A percentile compares a stretch with the other conserved stretches of the same genome.
phyloP scores from a whole-genome alignment of 805 yeast species.

The Yarrowia porcina region DNA sequence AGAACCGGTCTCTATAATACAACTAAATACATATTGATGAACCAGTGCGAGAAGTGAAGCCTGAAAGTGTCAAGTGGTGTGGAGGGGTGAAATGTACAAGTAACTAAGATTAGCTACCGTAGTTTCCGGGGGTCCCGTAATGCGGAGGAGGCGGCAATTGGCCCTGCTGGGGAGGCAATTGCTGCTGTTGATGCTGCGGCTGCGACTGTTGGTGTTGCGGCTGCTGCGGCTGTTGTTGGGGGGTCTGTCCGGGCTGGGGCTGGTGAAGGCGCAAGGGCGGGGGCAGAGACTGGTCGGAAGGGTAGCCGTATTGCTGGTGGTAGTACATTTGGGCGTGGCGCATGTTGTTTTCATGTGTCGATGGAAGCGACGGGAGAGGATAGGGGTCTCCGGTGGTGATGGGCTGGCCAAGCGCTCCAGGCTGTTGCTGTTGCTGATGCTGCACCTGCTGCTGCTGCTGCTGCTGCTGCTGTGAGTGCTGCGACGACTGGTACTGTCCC shows the following conservation, averaged over 20 bases:
- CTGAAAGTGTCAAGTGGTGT: neutral
- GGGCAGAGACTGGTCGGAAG: slow-evolving; percentile 14
- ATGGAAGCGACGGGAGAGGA: slow-evolving; percentile 17
- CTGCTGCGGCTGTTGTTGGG: neutral
- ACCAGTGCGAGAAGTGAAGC: slow-evolving; percentile 19
- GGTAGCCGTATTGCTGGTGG: slow-evolving; percentile 18
- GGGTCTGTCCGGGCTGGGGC: slow-evolving; percentile 2
- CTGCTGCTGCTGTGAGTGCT: slow-evolving; percentile 20
- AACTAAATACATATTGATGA: slow-evolving; percentile 19
- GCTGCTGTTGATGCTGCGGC: slow-evolving; percentile 26
- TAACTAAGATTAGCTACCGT: neutral
- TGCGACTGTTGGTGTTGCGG: slow-evolving; percentile 23
- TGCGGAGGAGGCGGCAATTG: neutral
- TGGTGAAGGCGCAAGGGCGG: slow-evolving; percentile 20
- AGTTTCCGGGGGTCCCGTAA: slow-evolving; percentile 8
- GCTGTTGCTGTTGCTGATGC: slow-evolving; percentile 2
- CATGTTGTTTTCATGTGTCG: slow-evolving; percentile 18
- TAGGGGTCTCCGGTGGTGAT: slow-evolving; percentile 15
- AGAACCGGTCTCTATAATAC: slow-evolving; percentile 24
- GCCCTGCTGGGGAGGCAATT: neutral
- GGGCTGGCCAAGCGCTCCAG: neutral
- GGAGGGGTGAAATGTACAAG: no score
- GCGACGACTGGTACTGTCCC: slow-evolving; percentile 27
- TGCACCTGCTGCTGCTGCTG: no score
- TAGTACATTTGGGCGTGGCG: slow-evolving; percentile 16